phyloP scores from a whole-genome alignment of 108 stramenopile genomes.

The Fistulifera solaris region DNA sequence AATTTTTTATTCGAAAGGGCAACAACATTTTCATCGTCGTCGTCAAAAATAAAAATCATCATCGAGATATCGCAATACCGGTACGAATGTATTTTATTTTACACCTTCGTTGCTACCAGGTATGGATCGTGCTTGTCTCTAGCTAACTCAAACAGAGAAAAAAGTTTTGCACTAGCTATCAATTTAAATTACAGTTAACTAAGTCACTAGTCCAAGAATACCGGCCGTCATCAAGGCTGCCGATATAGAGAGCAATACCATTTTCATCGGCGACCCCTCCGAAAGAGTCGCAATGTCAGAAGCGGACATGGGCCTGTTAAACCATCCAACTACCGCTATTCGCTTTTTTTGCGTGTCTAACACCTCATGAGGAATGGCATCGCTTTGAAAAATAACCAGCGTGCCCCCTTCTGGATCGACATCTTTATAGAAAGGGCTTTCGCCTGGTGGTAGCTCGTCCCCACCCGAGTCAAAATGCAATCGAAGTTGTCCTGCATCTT shows the following conservation, averaged over 20 bases:
- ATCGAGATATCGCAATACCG: no score
- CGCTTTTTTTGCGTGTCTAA: conserved; percentile 55
- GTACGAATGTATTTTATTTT: no score
- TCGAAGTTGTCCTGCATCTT: conserved; percentile 56
- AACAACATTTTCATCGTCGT: no score
- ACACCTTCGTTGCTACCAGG: no score
- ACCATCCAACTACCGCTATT: conserved; percentile 75
- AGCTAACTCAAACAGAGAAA: no score
- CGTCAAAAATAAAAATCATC: no score
- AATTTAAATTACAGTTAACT: no score
- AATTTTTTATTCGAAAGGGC: no score
- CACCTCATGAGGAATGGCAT: conserved; percentile 69
- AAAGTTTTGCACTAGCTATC: no score
- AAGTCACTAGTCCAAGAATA: conserved; percentile 14
- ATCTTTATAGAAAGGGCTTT: neutral
- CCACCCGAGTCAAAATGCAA: conserved; percentile 61
- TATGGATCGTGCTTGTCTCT: no score
- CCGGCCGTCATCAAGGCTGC: conserved; percentile 46
- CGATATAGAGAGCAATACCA: conserved; percentile 1
- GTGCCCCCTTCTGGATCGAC: conserved; percentile 38
- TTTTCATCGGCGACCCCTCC: conserved; percentile 21
- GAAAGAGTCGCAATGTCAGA: conserved; percentile 13
- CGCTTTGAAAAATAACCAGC: conserved; percentile 59
- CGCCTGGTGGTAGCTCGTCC: conserved; percentile 27
- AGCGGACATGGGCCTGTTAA: conserved; percentile 16